Percentiles rank a stretch among this genome's conserved stretches.
Conservation (phyloP, 2,329 filamentous ascomycete species). For the Diatrype stigma region DNA sequence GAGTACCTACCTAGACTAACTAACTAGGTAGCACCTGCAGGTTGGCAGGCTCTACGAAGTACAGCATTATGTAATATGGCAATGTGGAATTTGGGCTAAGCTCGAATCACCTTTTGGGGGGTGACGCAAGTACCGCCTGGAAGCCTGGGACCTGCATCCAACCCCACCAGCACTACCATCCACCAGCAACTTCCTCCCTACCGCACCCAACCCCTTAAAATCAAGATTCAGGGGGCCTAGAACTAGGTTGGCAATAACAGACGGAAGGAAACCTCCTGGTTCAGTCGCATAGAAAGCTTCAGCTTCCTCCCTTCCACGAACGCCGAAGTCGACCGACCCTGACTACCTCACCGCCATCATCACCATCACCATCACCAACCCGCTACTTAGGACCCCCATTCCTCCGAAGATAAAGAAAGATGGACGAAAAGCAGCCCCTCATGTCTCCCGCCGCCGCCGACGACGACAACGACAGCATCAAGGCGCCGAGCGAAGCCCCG, state of each 20-base stretch:
- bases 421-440: constrained; percentile 19
- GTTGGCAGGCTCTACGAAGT: not conserved
- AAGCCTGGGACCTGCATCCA: not conserved
- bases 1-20: no score
- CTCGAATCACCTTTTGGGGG: no score
- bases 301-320: no score
- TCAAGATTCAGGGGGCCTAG: not conserved
- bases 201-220: not conserved
- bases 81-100: no score
- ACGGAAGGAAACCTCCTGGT: no score
- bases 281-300: no score
- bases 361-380: not conserved
- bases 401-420: constrained; percentile 6
- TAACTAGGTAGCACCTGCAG: no score
- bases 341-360: not conserved
- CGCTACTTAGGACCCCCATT: not conserved
- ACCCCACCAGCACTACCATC: not conserved
- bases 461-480: constrained; percentile 4
- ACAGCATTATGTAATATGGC: not conserved
- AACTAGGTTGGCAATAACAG: no score
- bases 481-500: constrained; percentile 34
- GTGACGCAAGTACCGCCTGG: not conserved
- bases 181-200: not conserved
- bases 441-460: constrained; percentile 9
- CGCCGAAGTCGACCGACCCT: no score